Conservation (phyloP, 495 filamentous ascomycete genomes). For the Articulospora tetracladia region DNA sequence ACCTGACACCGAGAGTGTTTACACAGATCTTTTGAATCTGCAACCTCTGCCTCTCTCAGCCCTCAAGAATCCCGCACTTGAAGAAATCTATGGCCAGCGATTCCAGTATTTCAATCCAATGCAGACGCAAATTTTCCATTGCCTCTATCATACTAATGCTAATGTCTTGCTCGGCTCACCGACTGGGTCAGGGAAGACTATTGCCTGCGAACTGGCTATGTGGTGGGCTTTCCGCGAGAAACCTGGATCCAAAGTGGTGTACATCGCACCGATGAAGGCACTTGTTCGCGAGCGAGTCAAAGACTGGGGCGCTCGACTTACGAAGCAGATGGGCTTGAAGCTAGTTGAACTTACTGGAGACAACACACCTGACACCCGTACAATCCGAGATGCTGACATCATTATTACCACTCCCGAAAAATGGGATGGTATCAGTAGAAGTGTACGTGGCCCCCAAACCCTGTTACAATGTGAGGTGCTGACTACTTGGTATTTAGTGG, state of each 20-base stretch:
- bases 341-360: slow-evolving; percentile 97
- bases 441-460: slow-evolving; percentile 24
- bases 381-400: slow-evolving; percentile 92
- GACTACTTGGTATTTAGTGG: slow-evolving; percentile 47
- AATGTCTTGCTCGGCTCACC: slow-evolving; percentile 97
- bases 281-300: slow-evolving; percentile 94
- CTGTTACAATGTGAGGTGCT: neutral
- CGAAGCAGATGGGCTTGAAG: slow-evolving; percentile 77
- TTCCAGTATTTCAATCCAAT: slow-evolving; percentile 99
- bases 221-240: slow-evolving; percentile 99
- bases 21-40: slow-evolving; percentile 88
- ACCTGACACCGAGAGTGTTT: slow-evolving; percentile 94
- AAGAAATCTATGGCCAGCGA: slow-evolving; percentile 81
- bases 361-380: slow-evolving; percentile 94
- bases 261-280: slow-evolving; percentile 99
- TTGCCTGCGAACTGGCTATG: slow-evolving; percentile 97
- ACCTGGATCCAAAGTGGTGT: slow-evolving; percentile 95
- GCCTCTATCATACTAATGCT: slow-evolving; percentile 82
- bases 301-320: slow-evolving; percentile 88
- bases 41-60: slow-evolving; percentile 87
- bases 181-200: slow-evolving; percentile 94
- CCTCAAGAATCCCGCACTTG: slow-evolving; percentile 79
- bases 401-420: slow-evolving; percentile 99
- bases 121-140: slow-evolving; percentile 98
- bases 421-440: slow-evolving; percentile 98